Base-by-base conservation (phyloP, 768 basidiomycete genomes). In the Cystofilobasidium macerans region DNA sequence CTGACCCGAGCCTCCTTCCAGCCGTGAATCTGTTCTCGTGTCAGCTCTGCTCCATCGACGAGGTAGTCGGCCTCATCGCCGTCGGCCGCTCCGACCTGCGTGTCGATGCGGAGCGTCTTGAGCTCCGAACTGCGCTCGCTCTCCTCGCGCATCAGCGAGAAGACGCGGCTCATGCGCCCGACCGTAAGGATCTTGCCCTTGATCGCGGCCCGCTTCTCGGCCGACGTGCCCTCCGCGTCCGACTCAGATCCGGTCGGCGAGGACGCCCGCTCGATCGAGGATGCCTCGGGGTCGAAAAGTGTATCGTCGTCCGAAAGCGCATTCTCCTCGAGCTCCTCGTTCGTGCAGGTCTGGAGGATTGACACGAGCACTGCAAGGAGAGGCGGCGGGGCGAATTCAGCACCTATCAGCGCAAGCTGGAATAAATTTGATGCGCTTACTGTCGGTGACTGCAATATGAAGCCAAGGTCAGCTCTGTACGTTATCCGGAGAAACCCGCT, bases 161-260 rank as follows among this genome's bases (percentile, higher is more conserved):
- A 98, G 33, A 99, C 91, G 53, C 92, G 82, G 16, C 92, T 86
- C 88, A 99, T 93, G 69, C 92, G 82, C 38, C 94, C 95, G 43
- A 99, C 91, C 59, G 92, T 92, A 78, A 97, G 83, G 69, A 99
- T 98, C 82, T 98, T 99, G 80, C 88, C 94, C 80, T 93, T 95
- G 81, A 99, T 95, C 69, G 88, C 80, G 74, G 88, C 87, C 72
- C 90, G 82, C 64, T 91, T 85, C 75, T 94, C 90, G 14, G 73
- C 72, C 2, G 69, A 33, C 20, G 38, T 71, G 76, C 70, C 67
- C 14, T 72, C 72, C 42, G 79, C 80, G 9, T 73, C 73, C 40
- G 80, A 81, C 64, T 14, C 62, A 24, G 57, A 58, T 18, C 16
- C 30, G n/a, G n/a, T 33, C 32, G 36, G 24, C 70, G 22, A 70